Base-by-base conservation (phyloP, 2,329 filamentous ascomycete genomes). In the Magnaporthiopsis poae region DNA sequence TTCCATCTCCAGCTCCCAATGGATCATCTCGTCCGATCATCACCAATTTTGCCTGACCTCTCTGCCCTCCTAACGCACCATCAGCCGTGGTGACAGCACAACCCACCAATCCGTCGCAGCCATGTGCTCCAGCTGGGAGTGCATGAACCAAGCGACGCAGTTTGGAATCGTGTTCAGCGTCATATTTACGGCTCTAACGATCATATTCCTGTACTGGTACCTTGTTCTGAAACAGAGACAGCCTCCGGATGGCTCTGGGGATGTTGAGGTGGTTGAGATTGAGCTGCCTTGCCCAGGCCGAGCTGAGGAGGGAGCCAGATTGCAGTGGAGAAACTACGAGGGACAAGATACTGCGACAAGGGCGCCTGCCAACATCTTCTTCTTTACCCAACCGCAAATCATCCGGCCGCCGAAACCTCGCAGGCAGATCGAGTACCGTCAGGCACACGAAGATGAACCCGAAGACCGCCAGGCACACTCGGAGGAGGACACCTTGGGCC, bases 111-210 rank as follows among this genome's bases (percentile, higher is more conserved):
- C 46, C 8, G 65, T 61, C 56, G 67, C 62, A 13, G 61, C 25
- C 31, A 29, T 4, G n/a, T 79, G 75, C 68, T 67, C 69, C 2
- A 74, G 77, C 13, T 81, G 78, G 78, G 67, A 72, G 60, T 81
- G 80, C 67, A 72, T 81, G n/a, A 78, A 71, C 35, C 62, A 69
- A 12, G 69, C 74, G 0, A 73, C 79, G 61, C 73, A 79, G 46
- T 76, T 75, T 29, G 80, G 80, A 2, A 74, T 80, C 36, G 75
- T 81, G 21, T 74, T 78, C 67, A 77, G 75, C 67, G 70, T 74
- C 18, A 66, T 76, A 9, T 66, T 77, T 8, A 67, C 69, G 12
- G 69, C 73, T 2, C 69, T 69, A 4, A 67, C 75, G 15, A 60
- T 79, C 2, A 68, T 71, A 0, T 59, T 78, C 15, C 64, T 73